phyloP scores from a whole-genome alignment of 2,329 filamentous ascomycete species.

The Paracamarosporium sp. region DNA sequence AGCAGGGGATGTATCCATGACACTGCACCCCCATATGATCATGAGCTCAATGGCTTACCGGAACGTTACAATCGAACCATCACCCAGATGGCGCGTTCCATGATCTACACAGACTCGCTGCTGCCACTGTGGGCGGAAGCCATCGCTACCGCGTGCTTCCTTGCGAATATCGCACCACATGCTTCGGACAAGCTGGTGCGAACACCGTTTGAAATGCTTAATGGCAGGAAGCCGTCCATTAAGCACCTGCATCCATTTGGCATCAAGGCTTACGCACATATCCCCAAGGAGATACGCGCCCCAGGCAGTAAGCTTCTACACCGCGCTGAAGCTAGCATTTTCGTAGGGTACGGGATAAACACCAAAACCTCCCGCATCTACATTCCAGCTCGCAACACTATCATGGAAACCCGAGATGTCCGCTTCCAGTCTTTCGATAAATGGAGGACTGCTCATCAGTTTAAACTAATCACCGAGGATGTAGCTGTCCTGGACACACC shows the following conservation, averaged over 20 bases:
- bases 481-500: constrained; percentile 3
- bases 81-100: constrained; percentile 3
- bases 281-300: neutral
- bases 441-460: neutral
- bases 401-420: too few species aligned
- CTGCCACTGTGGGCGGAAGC: too few species aligned
- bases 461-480: neutral
- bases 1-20: constrained; percentile 5
- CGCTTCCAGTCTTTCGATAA: constrained; percentile 3
- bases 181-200: too few species aligned
- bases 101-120: too few species aligned
- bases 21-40: constrained; percentile 4
- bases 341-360: constrained; percentile 8
- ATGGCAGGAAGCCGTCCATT: neutral
- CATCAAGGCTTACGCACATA: constrained; percentile 1
- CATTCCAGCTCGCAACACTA: neutral
- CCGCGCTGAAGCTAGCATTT: constrained; percentile 4
- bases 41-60: constrained; percentile 10
- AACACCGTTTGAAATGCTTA: neutral
- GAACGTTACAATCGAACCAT: constrained; percentile 10
- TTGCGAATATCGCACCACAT: too few species aligned
- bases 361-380: constrained; percentile 5
- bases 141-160: too few species aligned
- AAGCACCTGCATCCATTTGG: neutral
- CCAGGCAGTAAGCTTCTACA: constrained; percentile 5